Evolutionary conservation across 2,329 filamentous ascomycete genomes (phyloP), one percentile per base, ranked within the genome.

Genomic region (Huntiella abstrusa): DNA sequence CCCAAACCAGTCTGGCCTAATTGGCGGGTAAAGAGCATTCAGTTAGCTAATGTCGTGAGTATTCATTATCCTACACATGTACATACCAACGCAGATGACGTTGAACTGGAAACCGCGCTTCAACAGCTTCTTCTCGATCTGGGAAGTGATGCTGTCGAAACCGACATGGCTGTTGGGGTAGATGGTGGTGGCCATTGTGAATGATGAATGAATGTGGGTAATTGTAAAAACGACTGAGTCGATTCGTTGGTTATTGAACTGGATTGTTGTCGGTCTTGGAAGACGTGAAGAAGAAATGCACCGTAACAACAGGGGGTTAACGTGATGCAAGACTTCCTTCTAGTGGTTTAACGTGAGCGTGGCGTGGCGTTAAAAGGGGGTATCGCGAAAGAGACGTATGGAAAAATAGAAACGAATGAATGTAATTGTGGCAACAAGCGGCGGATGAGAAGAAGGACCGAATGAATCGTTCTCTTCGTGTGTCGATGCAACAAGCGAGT

Each of bases 41-140:
- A 4, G 46, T 48, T 48, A 48, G 45, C 32, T 10, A 28, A 28
- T 28, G 22, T 28, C 22, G 22, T 32, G 13, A 43, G 16, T 12
- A n/a, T 28, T 33, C 22, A 43, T 10, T n/a, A 32, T n/a, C 32
- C 13, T 17, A n/a, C 12, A 36, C n/a, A 51, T 32, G 28, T 52
- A 80, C 88, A 64, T 73, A 96, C 91, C 91, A 64, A 96, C 91
- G 64, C 87, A 95, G 66, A 96, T 96, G 61, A 96, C 82, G 65
- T 98, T 98, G 78, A 98, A 98, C 68, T 98, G 91, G 68, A 98
- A 98, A 58, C 91, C 91, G 68, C 91, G 86, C 77, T 98, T 98
- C 70, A 98, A 67, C 62, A 96, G 81, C 81, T 98, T 98, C 71
- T 84, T 83, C 80, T 98, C 91, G 59, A 98, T 98, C 73, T 98